These are phyloP conservation scores for Lasiosphaeria miniovina DNA, from an alignment of 495 filamentous ascomycete genomes.

Conservation along the genomic window DNA sequence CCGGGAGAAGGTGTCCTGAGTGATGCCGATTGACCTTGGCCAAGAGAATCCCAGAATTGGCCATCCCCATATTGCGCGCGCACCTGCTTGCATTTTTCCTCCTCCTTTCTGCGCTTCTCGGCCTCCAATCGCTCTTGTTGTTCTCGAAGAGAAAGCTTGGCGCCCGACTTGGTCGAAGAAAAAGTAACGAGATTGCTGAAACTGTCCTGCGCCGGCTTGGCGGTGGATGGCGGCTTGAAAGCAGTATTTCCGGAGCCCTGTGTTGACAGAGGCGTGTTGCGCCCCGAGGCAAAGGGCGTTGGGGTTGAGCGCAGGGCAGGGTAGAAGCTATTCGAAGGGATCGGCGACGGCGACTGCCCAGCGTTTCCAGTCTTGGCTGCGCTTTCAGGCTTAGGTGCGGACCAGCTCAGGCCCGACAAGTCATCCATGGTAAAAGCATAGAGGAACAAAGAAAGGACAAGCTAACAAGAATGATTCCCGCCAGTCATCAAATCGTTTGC, in stretches of 20 bases:
- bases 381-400: constrained; percentile 32
- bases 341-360: constrained; percentile 46
- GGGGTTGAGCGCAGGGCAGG: constrained; percentile 60
- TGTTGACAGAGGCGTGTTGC: constrained; percentile 63
- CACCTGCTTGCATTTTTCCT: constrained; percentile 62
- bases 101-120: constrained; percentile 72
- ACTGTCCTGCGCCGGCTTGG: constrained; percentile 71
- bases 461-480: not conserved
- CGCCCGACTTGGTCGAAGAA: constrained; percentile 60
- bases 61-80: constrained; percentile 71
- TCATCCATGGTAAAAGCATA: constrained; percentile 47
- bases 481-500: not conserved
- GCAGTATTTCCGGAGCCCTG: constrained; percentile 49
- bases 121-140: constrained; percentile 79
- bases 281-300: constrained; percentile 58
- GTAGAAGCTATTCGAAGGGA: constrained; percentile 49
- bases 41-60: constrained; percentile 71
- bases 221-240: constrained; percentile 49
- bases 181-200: constrained; percentile 87
- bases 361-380: constrained; percentile 22
- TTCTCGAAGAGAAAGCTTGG: constrained; percentile 75
- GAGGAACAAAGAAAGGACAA: not conserved
- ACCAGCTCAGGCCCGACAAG: constrained; percentile 53
- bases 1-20: constrained; percentile 39
- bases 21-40: constrained; percentile 29